Base-by-base conservation (phyloP, 2,329 filamentous ascomycete genomes). In the Zymoseptoria pseudotritici region DNA sequence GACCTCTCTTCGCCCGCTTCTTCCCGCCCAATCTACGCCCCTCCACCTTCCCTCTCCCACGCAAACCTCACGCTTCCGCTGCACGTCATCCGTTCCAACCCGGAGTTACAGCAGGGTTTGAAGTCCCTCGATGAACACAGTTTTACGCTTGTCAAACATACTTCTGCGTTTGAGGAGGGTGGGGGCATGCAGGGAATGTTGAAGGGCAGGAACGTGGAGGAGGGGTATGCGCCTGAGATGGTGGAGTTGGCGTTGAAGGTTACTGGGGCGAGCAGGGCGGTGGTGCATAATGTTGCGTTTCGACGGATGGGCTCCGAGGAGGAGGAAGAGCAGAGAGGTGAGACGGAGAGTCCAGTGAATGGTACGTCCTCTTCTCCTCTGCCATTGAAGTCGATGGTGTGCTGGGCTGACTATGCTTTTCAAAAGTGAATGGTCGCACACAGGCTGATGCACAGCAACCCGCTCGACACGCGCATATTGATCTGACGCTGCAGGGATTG, bases 401-500 rank as follows among this genome's bases (percentile, higher is more conserved):
- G 7, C 26, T 2, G 2, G 8, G 9, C 26, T 29, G 26, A 29
- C 8, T 36, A 26, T 10, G 26, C 9, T 46, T 17, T 20, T 1
- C 17, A 9, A 31, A 13, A 66, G 64, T 64, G 11, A 62, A 56
- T 26, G 64, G 64, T 17, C 50, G 60, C 26, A 49, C 58, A 20
- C 53, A 54, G 9, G 29, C 57, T 21, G 53, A 26, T 10, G 3
- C 22, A 29, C 7, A 61, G 31, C 26, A 62, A 63, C 64, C 64
- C 24, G 60, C 64, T n/a, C 58, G 64, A 6, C 58, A 62, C 20
- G 63, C 60, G 10, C 64, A 66, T 11, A 58, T 62, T 9, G 64
- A 66, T 22, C 54, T 55, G 57, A 64, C 57, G 1, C 50, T 62
- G 6, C 58, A 63, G 24, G 58, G 58, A 4, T 50, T 64, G 4